Percentiles rank a stretch among this genome's conserved stretches.
Evolutionary conservation across 148 eudicot species (phyloP).

Genomic region (Rhododendron ferrugineum): DNA sequence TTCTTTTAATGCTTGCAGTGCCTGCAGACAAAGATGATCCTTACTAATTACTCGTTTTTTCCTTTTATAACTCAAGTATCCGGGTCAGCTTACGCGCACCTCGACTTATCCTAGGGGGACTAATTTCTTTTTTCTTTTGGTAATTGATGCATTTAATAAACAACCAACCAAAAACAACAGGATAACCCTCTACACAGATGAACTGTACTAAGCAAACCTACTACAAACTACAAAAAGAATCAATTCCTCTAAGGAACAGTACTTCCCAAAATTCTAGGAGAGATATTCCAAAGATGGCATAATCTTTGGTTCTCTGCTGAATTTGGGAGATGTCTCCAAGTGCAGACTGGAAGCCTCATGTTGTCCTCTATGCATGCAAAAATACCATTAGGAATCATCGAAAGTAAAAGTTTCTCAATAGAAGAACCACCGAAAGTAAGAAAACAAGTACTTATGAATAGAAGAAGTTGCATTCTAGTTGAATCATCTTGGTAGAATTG

Average conservation of each 20-base stretch:
- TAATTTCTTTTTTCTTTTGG: no score
- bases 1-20: slow-evolving; percentile 47
- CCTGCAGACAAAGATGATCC: slow-evolving; percentile 32
- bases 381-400: not conserved
- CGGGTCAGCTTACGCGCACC: not conserved
- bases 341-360: not conserved
- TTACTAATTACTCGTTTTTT: not conserved
- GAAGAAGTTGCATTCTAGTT: not conserved
- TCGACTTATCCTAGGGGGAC: not conserved
- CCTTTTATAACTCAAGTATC: not conserved
- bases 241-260: no score
- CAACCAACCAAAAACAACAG: not conserved
- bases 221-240: not conserved
- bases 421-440: not conserved
- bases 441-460: no score
- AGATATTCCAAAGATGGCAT: no score
- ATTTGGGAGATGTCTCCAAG: no score
- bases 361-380: not conserved
- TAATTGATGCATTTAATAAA: not conserved
- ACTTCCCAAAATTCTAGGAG: no score
- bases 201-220: not conserved
- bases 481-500: not conserved
- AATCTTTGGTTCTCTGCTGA: no score
- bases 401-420: not conserved
- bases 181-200: not conserved